A percentile compares a stretch with the other conserved stretches of the same genome.
Conservation (phyloP, 140 eudicot genomes). For the Cichorium intybus region DNA sequence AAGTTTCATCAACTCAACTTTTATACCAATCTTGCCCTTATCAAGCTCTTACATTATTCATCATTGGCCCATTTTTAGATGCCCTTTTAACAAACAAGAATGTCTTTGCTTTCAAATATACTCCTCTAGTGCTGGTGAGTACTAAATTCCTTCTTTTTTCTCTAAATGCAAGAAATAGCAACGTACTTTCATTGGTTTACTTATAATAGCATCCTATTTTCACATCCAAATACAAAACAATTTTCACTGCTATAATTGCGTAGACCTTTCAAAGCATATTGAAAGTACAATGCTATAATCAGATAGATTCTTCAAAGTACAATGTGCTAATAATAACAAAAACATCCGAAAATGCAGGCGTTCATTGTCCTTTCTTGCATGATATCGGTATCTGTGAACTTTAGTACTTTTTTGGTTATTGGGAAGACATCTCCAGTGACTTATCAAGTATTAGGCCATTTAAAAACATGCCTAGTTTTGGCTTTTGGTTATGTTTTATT, state of each 20-base stretch:
- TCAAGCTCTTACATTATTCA: constrained; percentile 57
- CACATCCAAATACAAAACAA: no score
- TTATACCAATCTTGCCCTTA: constrained; percentile 72
- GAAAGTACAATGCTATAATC: no score
- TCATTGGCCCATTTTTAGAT: constrained; percentile 71
- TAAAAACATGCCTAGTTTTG: constrained; percentile 82
- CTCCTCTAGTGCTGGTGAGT: constrained; percentile 80
- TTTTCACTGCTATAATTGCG: no score
- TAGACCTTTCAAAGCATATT: no score
- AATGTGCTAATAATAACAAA: no score
- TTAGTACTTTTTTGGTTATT: constrained; percentile 82
- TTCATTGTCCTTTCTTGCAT: constrained; percentile 79
- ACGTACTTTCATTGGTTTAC: no score
- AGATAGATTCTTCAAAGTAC: no score
- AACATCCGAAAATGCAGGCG: constrained; percentile 40
- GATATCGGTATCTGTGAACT: constrained; percentile 85
- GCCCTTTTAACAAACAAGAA: constrained; percentile 66
- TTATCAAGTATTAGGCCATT: constrained; percentile 86
- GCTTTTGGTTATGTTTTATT: constrained; percentile 73
- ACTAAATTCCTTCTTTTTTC: constrained; percentile 8
- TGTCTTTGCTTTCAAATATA: constrained; percentile 66
- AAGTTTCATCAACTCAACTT: constrained; percentile 78
- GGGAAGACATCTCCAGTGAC: no score
- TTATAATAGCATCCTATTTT: no score
- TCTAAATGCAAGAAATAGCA: background rate